Percentiles rank a stretch among this genome's conserved stretches.
Conservation (phyloP, 108 stramenopile genomes). For the Discostella pseudostelligera region DNA sequence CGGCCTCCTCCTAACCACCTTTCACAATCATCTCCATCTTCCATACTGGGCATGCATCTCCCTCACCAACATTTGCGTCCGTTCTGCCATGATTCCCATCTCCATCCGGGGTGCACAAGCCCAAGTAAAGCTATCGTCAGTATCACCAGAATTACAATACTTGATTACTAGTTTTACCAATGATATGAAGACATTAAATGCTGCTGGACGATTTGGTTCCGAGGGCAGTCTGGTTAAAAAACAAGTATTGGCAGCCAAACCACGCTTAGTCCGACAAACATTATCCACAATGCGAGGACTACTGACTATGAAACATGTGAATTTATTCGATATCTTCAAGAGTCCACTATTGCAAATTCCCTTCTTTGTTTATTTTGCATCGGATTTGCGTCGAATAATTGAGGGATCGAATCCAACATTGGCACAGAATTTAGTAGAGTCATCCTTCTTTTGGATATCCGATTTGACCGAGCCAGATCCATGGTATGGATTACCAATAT, state of each 20-base stretch:
- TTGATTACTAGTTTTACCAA: slow-evolving; percentile 63
- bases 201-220: slow-evolving; percentile 19
- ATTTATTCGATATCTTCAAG: slow-evolving; percentile 59
- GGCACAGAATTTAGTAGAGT: slow-evolving; percentile 76
- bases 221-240: neutral
- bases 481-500: slow-evolving; percentile 81
- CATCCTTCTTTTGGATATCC: slow-evolving; percentile 62
- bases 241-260: slow-evolving; percentile 27
- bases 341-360: slow-evolving; percentile 80
- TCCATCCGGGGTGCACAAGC: slow-evolving; percentile 70
- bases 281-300: slow-evolving; percentile 53
- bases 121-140: slow-evolving; percentile 65
- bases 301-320: slow-evolving; percentile 69
- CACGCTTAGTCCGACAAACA: slow-evolving; percentile 48
- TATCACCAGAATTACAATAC: slow-evolving; percentile 83
- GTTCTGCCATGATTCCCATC: slow-evolving; percentile 67
- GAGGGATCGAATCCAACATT: slow-evolving; percentile 75
- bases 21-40: slow-evolving; percentile 48
- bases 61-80: slow-evolving; percentile 62
- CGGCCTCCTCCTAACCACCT: slow-evolving; percentile 54
- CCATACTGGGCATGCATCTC: slow-evolving; percentile 84
- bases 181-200: slow-evolving; percentile 58
- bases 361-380: slow-evolving; percentile 74
- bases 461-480: slow-evolving; percentile 90
- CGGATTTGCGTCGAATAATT: slow-evolving; percentile 79